Evolutionary conservation across 148 eudicot genomes (phyloP).

Genomic region (Oxyria digyna): DNA sequence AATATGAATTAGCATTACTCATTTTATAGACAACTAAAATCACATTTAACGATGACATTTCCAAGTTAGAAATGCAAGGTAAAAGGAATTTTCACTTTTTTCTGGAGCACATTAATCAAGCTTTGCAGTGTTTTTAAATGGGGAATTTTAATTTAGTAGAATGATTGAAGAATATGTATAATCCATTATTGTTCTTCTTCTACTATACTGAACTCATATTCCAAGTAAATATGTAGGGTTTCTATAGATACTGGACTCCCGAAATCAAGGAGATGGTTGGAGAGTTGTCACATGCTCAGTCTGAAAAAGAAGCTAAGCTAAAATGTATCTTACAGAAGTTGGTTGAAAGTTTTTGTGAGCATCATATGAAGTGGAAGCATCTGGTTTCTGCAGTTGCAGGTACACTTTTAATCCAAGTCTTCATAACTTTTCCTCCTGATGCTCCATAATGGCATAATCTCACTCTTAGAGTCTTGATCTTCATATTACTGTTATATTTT

Average conservation of each 20-base stretch:
- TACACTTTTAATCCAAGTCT: too few species aligned
- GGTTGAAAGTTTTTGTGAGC: constrained; percentile 70
- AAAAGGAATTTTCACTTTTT: not conserved
- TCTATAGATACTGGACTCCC: constrained; percentile 82
- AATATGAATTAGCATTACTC: not conserved
- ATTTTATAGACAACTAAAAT: not conserved
- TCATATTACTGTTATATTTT: too few species aligned
- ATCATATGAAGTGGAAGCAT: constrained; percentile 76
- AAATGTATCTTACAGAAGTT: constrained; percentile 76
- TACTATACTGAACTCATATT: not conserved
- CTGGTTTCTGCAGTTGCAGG: constrained; percentile 81
- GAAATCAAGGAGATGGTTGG: constrained; percentile 48
- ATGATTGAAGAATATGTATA: not conserved
- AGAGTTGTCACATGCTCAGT: constrained; percentile 66
- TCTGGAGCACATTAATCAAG: not conserved
- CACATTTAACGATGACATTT: not conserved
- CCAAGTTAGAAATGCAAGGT: not conserved
- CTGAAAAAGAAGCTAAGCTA: constrained; percentile 74
- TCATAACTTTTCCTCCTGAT: too few species aligned
- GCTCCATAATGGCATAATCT: too few species aligned
- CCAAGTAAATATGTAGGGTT: constrained; percentile 46
- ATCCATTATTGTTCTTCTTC: not conserved
- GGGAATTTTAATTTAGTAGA: not conserved
- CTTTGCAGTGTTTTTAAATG: not conserved
- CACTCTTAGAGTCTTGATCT: too few species aligned